Conservation (phyloP, 345 rosid genomes). For the Turnera subulata region DNA sequence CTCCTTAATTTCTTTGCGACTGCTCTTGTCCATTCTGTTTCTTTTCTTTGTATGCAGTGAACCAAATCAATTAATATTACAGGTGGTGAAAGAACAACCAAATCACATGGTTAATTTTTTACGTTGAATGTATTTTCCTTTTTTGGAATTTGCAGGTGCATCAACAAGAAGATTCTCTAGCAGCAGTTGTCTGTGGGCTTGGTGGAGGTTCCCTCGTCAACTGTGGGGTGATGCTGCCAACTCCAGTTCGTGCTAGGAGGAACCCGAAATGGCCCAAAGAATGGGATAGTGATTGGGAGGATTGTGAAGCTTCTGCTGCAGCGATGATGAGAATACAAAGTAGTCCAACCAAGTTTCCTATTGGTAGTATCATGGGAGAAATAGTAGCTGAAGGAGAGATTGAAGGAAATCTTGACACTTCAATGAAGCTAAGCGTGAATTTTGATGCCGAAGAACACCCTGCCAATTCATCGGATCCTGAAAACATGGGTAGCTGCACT, state of each 20-base stretch:
- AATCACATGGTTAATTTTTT: no score
- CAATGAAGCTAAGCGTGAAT: conserved; percentile 32
- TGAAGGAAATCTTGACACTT: conserved; percentile 19
- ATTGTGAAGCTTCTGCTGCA: conserved; percentile 39
- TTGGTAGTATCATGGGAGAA: conserved; percentile 31
- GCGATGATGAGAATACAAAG: conserved; percentile 33
- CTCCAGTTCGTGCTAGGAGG: conserved; percentile 34
- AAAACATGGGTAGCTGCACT: conserved; percentile 22
- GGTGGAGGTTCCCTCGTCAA: conserved; percentile 46
- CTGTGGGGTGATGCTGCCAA: conserved; percentile 38
- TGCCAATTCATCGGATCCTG: conserved; percentile 15
- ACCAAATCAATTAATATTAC: no score
- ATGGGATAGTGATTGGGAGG: conserved; percentile 39
- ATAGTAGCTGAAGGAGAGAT: conserved; percentile 19
- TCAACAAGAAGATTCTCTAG: conserved; percentile 37
- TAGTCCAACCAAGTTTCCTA: conserved; percentile 33
- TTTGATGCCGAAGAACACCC: conserved; percentile 26
- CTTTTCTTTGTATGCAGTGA: no score
- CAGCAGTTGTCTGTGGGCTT: conserved; percentile 38
- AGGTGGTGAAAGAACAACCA: no score
- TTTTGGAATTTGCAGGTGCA: conserved; percentile 23
- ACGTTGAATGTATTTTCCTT: no score
- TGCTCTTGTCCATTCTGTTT: no score
- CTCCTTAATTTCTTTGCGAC: no score
- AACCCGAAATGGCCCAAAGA: conserved; percentile 42